Evolutionary conservation across 129 eudicot genomes (phyloP), one percentile per base, ranked within the genome.

Genomic region (Oenanthe sinensis): DNA sequence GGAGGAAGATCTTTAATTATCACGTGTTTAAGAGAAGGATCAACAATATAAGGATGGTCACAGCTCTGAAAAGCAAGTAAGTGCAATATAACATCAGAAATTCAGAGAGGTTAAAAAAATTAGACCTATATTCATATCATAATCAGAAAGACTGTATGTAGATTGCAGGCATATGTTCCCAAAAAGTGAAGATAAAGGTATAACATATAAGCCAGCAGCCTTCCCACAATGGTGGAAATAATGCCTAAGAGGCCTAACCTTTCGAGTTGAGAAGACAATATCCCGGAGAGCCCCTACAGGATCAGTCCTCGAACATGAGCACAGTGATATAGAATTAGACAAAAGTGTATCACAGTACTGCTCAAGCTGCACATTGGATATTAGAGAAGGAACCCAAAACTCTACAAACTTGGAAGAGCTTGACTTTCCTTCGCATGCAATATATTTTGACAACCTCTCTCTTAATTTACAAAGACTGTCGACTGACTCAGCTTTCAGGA

Each of bases 351-450:
- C 88, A 80, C 97, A 92, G 72, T 96, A 96, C 79, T 87, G 99
- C 81, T 96, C 99, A 74, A 92, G 97, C 84, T 96, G 99, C 81
- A 83, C 79, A 79, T 92, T 87, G 22, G 99, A 92, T 63, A 92
- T 81, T 77, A 83, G 85, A 30, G 85, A 91, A 15, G 99, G 99
- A 65, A 96, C 90, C 99, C 97, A 92, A 77, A 82, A 96, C 84
- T 96, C 99, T 40, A 82, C 75, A 78, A 90, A 89, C 79, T 83
- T 94, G 14, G 93, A 80, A 74, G 87, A 43, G 69, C 68, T 83
- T 39, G 86, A 46, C 30, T 79, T 83, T 88, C 87, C 62, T 39
- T 86, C 88, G 74, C 80, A 85, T 24, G 86, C 89, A 78, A 78
- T 65, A 50, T 79, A 81, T 26, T 73, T 75, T 11, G 85, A 87